These are phyloP conservation scores for Lathyrus aphaca DNA, from an alignment of 306 rosid genomes.

Conservation along the genomic window DNA sequence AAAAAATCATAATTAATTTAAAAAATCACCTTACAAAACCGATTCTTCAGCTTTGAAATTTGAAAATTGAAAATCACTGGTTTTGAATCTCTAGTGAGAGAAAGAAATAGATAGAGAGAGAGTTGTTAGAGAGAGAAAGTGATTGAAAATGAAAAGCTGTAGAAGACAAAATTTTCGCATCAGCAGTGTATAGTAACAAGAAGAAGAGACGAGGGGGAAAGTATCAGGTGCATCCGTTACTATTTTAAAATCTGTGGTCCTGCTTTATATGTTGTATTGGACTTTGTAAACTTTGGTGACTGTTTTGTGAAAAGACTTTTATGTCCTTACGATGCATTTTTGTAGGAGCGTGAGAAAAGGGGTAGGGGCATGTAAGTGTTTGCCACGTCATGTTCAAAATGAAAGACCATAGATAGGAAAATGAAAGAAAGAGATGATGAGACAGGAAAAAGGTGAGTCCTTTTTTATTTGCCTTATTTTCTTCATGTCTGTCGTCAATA, in stretches of 20 bases:
- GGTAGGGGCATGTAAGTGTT: not conserved
- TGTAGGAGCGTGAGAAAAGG: not conserved
- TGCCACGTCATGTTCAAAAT: constrained; percentile 51
- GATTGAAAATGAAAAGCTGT: constrained; percentile 58
- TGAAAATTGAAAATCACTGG: not conserved
- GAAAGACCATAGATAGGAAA: constrained; percentile 10
- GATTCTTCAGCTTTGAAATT: not conserved
- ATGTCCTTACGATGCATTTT: not conserved
- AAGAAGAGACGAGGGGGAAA: constrained; percentile 33
- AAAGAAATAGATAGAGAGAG: constrained; percentile 33
- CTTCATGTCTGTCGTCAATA: constrained; percentile 33
- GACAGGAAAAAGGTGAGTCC: constrained; percentile 35
- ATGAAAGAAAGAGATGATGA: constrained; percentile 16
- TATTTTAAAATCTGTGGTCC: not conserved
- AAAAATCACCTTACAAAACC: constrained; percentile 32
- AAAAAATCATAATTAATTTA: not conserved
- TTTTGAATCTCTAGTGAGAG: constrained; percentile 1
- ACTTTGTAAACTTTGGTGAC: not conserved
- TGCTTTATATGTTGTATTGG: constrained; percentile 7
- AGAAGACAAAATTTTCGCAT: constrained; percentile 63
- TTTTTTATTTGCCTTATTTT: not conserved
- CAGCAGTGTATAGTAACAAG: constrained; percentile 42
- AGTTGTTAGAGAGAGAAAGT: constrained; percentile 44
- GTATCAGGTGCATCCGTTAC: constrained; percentile 36
- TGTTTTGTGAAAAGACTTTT: accelerated